Percentiles rank a stretch among this genome's conserved stretches.
Evolutionary conservation across 202 grass and related monocot genomes (phyloP).

Genomic region (Setaria italica): DNA sequence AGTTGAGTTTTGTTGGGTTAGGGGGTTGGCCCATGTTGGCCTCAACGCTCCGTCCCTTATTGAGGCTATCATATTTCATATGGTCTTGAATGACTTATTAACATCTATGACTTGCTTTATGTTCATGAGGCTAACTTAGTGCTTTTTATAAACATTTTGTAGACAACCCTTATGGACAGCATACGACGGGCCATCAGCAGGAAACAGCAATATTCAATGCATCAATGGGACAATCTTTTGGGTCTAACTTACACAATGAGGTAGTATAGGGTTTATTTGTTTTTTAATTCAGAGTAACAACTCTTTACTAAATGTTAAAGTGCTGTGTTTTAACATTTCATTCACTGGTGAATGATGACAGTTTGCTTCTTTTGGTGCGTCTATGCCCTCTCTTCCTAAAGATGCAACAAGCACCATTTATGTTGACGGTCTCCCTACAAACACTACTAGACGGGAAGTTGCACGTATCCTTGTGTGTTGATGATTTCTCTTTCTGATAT

Average conservation of each 20-base stretch:
- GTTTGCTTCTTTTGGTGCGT: conserved; percentile 34
- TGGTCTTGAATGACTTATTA: conserved; percentile 4
- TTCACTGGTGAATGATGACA: conserved; percentile 23
- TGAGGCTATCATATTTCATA: background rate
- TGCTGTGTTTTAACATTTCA: background rate
- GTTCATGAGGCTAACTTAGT: conserved; percentile 1
- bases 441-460: conserved; percentile 74
- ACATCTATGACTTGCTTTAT: background rate
- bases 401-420: conserved; percentile 64
- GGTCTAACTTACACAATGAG: conserved; percentile 60
- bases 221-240: conserved; percentile 62
- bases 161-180: conserved; percentile 58
- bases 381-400: conserved; percentile 50
- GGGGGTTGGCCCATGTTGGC: background rate
- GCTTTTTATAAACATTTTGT: conserved; percentile 25
- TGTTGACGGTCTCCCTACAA: conserved; percentile 65
- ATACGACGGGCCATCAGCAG: conserved; percentile 54
- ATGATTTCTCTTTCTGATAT: conserved; percentile 22
- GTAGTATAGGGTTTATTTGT: conserved; percentile 46
- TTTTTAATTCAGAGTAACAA: background rate
- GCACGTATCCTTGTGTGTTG: conserved; percentile 65
- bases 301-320: background rate
- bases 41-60: background rate
- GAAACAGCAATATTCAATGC: conserved; percentile 51
- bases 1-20: background rate